phyloP scores from a whole-genome alignment of 2,329 filamentous ascomycete genomes.

The Rosellinia necatrix region DNA sequence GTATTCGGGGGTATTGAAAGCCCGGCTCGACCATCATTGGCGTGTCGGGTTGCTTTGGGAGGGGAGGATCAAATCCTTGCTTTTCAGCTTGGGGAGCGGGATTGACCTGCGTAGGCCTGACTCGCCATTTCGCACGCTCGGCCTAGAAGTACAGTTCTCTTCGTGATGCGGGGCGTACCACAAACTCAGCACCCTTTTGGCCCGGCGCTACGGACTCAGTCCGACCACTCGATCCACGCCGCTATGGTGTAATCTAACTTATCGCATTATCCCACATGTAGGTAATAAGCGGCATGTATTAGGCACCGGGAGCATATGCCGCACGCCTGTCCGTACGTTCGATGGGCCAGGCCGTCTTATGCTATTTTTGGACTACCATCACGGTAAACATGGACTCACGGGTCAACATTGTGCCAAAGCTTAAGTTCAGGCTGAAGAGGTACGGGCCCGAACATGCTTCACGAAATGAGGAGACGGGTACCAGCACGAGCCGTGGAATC shows the following conservation, averaged over 20 bases:
- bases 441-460: neutral
- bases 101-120: slow-evolving; percentile 79
- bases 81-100: slow-evolving; percentile 88
- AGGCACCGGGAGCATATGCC: neutral
- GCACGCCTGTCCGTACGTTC: neutral
- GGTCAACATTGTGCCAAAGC: neutral
- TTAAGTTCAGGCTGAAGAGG: neutral
- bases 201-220: neutral
- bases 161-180: slow-evolving; percentile 55
- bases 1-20: slow-evolving; percentile 86
- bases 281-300: neutral
- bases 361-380: neutral
- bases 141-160: slow-evolving; percentile 82
- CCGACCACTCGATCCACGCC: neutral
- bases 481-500: slow-evolving; percentile 1
- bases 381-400: neutral
- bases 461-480: neutral
- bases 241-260: neutral
- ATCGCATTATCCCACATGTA: neutral
- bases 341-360: neutral
- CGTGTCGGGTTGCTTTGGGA: slow-evolving; percentile 90
- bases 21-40: slow-evolving; percentile 85
- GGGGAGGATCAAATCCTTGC: slow-evolving; percentile 85
- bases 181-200: neutral
- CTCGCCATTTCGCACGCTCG: slow-evolving; percentile 76